A percentile compares a stretch with the other conserved stretches of the same genome.
Evolutionary conservation across 345 rosid genomes (phyloP).

Genomic region (Camelina sativa): DNA sequence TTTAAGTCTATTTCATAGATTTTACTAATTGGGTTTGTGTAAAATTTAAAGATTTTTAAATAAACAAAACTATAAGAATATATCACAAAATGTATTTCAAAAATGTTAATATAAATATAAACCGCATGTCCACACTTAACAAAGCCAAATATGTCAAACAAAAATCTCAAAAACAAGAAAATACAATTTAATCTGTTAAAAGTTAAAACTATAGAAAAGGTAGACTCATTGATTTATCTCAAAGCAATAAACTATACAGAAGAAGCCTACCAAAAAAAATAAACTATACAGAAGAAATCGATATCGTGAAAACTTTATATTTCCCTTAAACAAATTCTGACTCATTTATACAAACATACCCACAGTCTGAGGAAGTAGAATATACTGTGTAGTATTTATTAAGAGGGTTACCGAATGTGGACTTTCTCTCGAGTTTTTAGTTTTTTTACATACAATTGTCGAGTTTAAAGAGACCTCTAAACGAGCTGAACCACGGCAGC

Average conservation of each 20-base stretch:
- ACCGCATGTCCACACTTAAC: too few relatives aligned
- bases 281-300: background rate
- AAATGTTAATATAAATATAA: too few relatives aligned
- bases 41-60: too few relatives aligned
- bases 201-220: too few relatives aligned
- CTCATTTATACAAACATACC: constrained; percentile 12
- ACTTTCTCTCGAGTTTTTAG: background rate
- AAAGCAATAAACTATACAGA: background rate
- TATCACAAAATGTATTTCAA: too few relatives aligned
- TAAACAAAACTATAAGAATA: too few relatives aligned
- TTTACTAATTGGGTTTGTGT: too few relatives aligned
- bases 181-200: too few relatives aligned
- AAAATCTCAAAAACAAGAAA: too few relatives aligned
- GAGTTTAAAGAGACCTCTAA: constrained; percentile 39
- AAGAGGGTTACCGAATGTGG: background rate
- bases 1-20: too few relatives aligned
- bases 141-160: too few relatives aligned
- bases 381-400: background rate
- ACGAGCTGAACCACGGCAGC: constrained; percentile 93
- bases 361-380: background rate
- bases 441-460: constrained; percentile 20
- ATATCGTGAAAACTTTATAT: background rate
- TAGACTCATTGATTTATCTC: background rate
- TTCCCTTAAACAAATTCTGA: background rate
- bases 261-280: too few relatives aligned